Percentiles rank a stretch among this genome's conserved stretches.
Evolutionary conservation across 495 filamentous ascomycete genomes (phyloP).

Genomic region (Aspergillus sclerotioniger): DNA sequence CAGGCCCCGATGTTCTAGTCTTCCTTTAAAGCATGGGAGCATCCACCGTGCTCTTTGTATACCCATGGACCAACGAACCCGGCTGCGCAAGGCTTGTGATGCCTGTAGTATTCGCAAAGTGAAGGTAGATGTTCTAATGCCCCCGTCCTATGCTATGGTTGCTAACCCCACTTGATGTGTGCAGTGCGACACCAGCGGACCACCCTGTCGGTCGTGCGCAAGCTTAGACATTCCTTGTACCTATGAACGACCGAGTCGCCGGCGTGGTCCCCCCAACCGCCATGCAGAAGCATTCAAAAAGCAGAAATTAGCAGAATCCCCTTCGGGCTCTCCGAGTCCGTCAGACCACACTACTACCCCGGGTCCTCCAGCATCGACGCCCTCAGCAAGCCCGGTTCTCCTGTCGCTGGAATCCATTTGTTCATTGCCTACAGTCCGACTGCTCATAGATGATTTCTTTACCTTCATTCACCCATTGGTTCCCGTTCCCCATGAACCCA

Average conservation of each 20-base stretch:
- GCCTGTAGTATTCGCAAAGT: constrained; percentile 83
- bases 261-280: constrained; percentile 81
- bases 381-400: constrained; percentile 26
- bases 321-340: constrained; percentile 28
- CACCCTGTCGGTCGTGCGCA: constrained; percentile 76
- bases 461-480: constrained; percentile 85
- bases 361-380: constrained; percentile 21
- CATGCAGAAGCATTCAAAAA: constrained; percentile 81
- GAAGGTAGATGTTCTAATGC: constrained; percentile 53
- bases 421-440: constrained; percentile 59
- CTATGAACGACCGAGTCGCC: constrained; percentile 71
- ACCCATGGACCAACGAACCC: constrained; percentile 43
- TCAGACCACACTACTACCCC: constrained; percentile 22
- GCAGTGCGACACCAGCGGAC: constrained; percentile 77
- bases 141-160: not conserved
- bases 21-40: constrained; percentile 26
- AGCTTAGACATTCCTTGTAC: constrained; percentile 82
- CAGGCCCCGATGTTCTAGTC: constrained; percentile 10
- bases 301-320: constrained; percentile 49
- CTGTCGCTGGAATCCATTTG: constrained; percentile 73
- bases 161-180: constrained; percentile 8
- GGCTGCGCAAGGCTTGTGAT: constrained; percentile 79
- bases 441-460: constrained; percentile 83
- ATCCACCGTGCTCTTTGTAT: constrained; percentile 17
- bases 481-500: constrained; percentile 81